A percentile compares a stretch with the other conserved stretches of the same genome.
Conservation (phyloP, 352 stramenopile species). For the Phytophthora quininea region DNA sequence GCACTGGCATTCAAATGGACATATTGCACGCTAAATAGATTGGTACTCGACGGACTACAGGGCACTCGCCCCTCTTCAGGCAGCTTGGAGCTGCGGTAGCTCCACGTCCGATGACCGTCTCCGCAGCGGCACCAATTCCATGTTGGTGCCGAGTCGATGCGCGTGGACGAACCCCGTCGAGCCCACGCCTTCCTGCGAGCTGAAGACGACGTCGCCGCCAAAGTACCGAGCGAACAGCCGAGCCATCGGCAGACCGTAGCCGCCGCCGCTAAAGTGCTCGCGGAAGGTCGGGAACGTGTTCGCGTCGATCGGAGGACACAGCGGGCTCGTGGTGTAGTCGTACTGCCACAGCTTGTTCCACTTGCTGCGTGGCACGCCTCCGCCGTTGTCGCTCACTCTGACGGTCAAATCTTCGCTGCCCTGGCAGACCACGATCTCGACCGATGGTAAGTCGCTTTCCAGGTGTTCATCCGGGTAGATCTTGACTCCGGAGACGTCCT, state of each 20-base stretch:
- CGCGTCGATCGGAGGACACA: slow-evolving; percentile 45
- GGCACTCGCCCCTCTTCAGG: not conserved
- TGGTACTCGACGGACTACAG: not conserved
- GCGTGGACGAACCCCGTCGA: slow-evolving; percentile 88
- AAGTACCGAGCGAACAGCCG: slow-evolving; percentile 97
- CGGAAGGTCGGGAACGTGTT: slow-evolving; percentile 70
- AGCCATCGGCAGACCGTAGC: slow-evolving; percentile 92
- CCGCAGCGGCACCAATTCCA: slow-evolving; percentile 58
- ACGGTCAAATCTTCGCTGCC: slow-evolving; percentile 94
- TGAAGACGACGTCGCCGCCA: slow-evolving; percentile 96
- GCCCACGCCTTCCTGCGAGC: slow-evolving; percentile 97
- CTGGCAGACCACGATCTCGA: slow-evolving; percentile 97
- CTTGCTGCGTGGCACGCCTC: slow-evolving; percentile 94
- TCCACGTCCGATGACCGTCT: slow-evolving; percentile 19
- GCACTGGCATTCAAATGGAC: not conserved
- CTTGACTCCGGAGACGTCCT: slow-evolving; percentile 47
- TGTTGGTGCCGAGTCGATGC: slow-evolving; percentile 59
- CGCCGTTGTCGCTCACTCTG: slow-evolving; percentile 97
- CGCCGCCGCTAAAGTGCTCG: slow-evolving; percentile 90
- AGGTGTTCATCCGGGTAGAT: slow-evolving; percentile 55
- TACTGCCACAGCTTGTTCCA: slow-evolving; percentile 97
- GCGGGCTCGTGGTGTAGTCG: slow-evolving; percentile 95
- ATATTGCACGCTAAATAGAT: not conserved
- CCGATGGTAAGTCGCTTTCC: slow-evolving; percentile 72
- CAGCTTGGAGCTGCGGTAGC: not conserved